Evolutionary conservation across 2,329 filamentous ascomycete species (phyloP), one percentile per base, ranked within the genome.

Genomic region (Massarina eburnea): DNA sequence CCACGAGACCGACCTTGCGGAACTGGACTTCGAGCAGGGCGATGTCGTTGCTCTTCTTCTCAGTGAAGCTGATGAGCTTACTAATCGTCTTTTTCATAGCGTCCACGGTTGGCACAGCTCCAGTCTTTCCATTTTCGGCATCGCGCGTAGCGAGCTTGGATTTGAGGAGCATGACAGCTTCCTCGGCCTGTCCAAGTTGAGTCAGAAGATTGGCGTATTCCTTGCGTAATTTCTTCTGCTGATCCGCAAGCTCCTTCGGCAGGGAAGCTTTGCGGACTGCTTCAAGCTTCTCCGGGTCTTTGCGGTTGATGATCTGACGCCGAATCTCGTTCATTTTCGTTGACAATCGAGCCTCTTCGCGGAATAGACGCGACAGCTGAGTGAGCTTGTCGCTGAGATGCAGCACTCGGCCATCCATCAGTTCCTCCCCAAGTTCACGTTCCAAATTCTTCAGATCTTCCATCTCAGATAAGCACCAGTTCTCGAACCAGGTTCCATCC

Each of bases 11-110:
- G 18, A 95, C 71, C 65, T 84, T 89, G 48, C 87, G 84, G 73
- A 99, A 83, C 66, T 96, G 89, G 38, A 85, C 82, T 72, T 97
- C 94, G 24, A 97, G 79, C 6, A 96, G 83, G 66, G 96, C 90
- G 41, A 99, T 84, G 59, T 97, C 92, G 46, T 86, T 89, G 64
- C 88, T 94, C 66, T 89, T 88, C 73, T 90, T 89, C 76, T 97
- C 89, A 0, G 88, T 88, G 86, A 96, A 92, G 48, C 78, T 81
- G 26, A 91, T 96, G 87, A 99, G 91, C 64, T 94, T 96, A 46
- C 79, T 78, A 55, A 99, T 95, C 1, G 94, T 99, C 48, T 88
- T 89, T 57, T 91, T 86, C 17, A 99, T 89, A 0, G 90, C 89
- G 59, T 96, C 94, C 8, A 96, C 89, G 0, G 91, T 96, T 0